Base-by-base conservation (phyloP, 805 yeast species). In the Lachancea lanzarotensis region DNA sequence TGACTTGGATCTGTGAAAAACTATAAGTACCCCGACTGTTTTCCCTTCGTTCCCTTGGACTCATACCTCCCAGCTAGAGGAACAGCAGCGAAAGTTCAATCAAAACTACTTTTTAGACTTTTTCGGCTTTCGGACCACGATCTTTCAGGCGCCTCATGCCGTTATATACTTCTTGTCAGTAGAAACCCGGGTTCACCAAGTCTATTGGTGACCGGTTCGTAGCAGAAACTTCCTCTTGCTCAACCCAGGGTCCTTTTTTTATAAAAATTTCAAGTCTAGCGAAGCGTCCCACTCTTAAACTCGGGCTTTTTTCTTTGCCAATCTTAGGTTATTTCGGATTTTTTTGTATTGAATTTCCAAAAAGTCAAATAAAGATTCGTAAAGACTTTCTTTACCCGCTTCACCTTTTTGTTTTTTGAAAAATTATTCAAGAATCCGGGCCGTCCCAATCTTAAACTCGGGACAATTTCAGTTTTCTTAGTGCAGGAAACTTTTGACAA, bases 381-480 rank as follows among this genome's bases (percentile, higher is more conserved):
- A 11, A 26, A 26, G 11, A 8, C 7, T 13, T 4, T 29, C 15
- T 7, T 6, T 29, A 13, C 15, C 31, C 15, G 3, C 38, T 18
- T 7, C n/a, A 18, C 27, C 3, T 35, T 22, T 26, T 18, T 12
- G 15, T 15, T 19, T 35, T 19, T 20, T 11, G 22, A 37, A 37
- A 37, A 37, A 25, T 12, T 9, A 37, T 16, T 26, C 18, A 29
- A n/a, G 25, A 16, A 7, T 16, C 35, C 27, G 16, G 15, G 31
- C 31, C 42, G 42, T 39, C 42, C 42, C 42, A 39, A 39, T 30
- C 42, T 39, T 39, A 39, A 39, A 15, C 33, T 39, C 42, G 42
- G 42, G 38, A 22, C 25, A 22, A 8, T 8, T 22, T 22, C 8
- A 6, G 8, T 22, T 22, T 22, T 6, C 25, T 22, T 22, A 6